Percentiles rank a stretch among this genome's conserved stretches.
These are phyloP conservation scores for Blastomyces emzantsi DNA, from an alignment of 2,329 filamentous ascomycete species.

Conservation along the genomic window DNA sequence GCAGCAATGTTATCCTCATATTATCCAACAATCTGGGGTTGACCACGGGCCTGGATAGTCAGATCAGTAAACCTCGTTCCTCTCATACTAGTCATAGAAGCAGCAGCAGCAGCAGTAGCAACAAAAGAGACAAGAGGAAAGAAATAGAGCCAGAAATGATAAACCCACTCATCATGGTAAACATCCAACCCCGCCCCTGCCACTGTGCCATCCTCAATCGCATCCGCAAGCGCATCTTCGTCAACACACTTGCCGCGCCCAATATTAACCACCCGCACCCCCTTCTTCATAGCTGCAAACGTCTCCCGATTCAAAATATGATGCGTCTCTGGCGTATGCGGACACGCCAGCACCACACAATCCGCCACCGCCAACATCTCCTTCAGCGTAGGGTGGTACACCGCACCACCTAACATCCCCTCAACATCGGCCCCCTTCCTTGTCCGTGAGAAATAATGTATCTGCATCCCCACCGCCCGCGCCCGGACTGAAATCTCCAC, in stretches of 20 bases:
- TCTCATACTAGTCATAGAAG: not conserved
- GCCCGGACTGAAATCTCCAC: conserved; percentile 12
- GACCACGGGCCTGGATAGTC: conserved; percentile 12
- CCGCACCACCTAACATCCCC: conserved; percentile 11
- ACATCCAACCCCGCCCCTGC: conserved; percentile 63
- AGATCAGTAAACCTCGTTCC: not conserved
- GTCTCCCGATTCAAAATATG: conserved; percentile 60
- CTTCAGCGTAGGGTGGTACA: conserved; percentile 15
- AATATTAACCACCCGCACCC: conserved; percentile 65
- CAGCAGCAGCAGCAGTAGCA: not conserved
- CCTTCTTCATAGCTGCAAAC: conserved; percentile 61
- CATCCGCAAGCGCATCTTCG: conserved; percentile 61
- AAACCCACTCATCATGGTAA: conserved; percentile 55
- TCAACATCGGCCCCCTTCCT: conserved; percentile 11
- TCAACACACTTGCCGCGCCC: conserved; percentile 66
- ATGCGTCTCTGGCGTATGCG: conserved; percentile 45
- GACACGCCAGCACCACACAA: conserved; percentile 17
- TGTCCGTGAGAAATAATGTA: conserved; percentile 15
- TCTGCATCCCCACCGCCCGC: conserved; percentile 15
- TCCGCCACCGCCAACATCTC: conserved; percentile 14
- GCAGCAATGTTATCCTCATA: conserved; percentile 16
- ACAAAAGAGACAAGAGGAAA: not conserved
- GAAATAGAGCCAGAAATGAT: not conserved
- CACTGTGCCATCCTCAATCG: conserved; percentile 56
- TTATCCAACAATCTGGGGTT: conserved; percentile 16